These are phyloP conservation scores for Avicennia marina DNA, from an alignment of 257 asterid genomes.

Conservation along the genomic window DNA sequence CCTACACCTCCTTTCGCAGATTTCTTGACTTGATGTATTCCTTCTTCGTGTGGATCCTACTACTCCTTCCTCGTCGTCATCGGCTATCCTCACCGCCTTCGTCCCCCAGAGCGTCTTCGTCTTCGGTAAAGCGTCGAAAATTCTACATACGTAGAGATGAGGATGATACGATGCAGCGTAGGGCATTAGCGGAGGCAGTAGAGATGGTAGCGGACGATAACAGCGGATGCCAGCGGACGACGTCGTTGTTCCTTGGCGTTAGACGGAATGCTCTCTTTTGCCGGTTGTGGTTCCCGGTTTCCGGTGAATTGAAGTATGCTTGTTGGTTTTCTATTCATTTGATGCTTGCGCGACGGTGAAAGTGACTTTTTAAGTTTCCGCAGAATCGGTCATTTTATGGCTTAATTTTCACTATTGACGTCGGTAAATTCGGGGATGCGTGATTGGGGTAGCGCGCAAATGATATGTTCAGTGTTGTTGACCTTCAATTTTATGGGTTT, in stretches of 20 bases:
- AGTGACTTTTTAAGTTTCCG: not conserved
- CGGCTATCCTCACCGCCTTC: conserved; percentile 53
- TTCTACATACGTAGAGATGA: conserved; percentile 67
- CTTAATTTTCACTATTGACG: not conserved
- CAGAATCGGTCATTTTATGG: conserved; percentile 10
- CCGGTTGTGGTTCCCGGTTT: conserved; percentile 88
- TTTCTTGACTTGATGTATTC: conserved; percentile 47
- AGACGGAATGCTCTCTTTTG: conserved; percentile 80
- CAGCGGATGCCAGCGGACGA: conserved; percentile 52
- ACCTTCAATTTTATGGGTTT: not conserved
- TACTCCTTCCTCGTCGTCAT: conserved; percentile 58
- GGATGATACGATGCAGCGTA: conserved; percentile 88
- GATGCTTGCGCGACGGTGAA: not conserved
- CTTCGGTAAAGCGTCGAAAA: conserved; percentile 44
- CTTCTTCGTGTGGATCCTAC: conserved; percentile 68
- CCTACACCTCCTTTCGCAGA: conserved; percentile 43
- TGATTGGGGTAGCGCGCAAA: not conserved
- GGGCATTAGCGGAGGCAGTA: conserved; percentile 85
- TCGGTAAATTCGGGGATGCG: not conserved
- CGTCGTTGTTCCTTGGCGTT: conserved; percentile 72
- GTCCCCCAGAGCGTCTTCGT: conserved; percentile 40
- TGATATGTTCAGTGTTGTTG: not conserved
- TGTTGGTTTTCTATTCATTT: not conserved
- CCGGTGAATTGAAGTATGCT: conserved; percentile 63
- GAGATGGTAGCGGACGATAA: conserved; percentile 47